These are phyloP conservation scores for Parietaria judaica DNA, from an alignment of 306 rosid species.

Conservation along the genomic window DNA sequence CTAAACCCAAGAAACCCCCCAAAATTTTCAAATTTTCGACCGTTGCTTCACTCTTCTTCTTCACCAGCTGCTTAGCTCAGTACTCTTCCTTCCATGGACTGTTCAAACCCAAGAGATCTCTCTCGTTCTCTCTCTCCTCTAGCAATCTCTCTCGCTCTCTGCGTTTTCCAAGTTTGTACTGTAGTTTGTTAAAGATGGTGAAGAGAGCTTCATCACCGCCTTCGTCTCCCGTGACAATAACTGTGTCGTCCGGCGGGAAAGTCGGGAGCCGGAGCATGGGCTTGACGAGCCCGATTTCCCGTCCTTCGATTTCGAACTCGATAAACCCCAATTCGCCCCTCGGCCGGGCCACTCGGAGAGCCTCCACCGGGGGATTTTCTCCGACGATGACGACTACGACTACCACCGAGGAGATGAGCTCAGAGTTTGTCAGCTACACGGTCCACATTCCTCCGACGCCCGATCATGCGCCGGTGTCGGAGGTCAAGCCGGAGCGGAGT, in stretches of 20 bases:
- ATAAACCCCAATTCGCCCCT: conserved; percentile 73
- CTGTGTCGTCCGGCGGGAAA: conserved; percentile 59
- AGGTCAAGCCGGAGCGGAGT: conserved; percentile 23
- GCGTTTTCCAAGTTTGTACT: no score
- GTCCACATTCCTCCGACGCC: conserved; percentile 91
- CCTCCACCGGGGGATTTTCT: conserved; percentile 23
- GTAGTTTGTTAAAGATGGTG: conserved; percentile 29
- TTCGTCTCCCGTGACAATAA: conserved; percentile 74
- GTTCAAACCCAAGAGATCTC: not conserved
- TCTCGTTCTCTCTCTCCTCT: conserved; percentile 7
- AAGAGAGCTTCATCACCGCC: conserved; percentile 52
- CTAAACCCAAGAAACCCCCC: conserved; percentile 19
- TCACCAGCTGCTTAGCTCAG: not conserved
- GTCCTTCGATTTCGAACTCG: conserved; percentile 56
- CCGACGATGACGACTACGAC: not conserved
- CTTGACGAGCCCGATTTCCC: conserved; percentile 62
- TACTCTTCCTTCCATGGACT: conserved; percentile 18
- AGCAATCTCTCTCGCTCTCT: not conserved
- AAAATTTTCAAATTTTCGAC: conserved; percentile 31
- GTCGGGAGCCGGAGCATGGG: conserved; percentile 55
- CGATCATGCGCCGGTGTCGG: conserved; percentile 51
- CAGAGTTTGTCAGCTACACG: conserved; percentile 56
- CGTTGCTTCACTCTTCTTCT: conserved; percentile 30
- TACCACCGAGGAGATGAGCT: conserved; percentile 24
- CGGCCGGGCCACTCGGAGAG: conserved; percentile 27